These are phyloP conservation scores for Naganishia kalamii DNA, from an alignment of 768 basidiomycete species.

Conservation along the genomic window DNA sequence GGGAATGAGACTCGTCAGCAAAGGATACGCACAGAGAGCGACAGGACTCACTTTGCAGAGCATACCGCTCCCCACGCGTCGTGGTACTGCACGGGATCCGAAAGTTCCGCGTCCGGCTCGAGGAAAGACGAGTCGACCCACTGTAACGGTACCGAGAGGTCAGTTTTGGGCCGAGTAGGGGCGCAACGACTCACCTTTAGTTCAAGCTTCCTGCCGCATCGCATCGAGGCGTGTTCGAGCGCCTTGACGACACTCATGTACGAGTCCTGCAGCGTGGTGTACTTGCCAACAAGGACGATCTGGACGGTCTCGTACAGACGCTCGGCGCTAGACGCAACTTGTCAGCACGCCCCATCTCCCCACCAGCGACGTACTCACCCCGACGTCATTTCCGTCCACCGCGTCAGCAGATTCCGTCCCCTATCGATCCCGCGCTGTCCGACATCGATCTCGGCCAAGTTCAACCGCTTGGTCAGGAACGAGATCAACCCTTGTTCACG, in stretches of 20 bases:
- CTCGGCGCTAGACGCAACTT: slow-evolving; percentile 76
- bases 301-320: slow-evolving; percentile 80
- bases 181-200: slow-evolving; percentile 56
- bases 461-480: slow-evolving; percentile 75
- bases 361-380: too few relatives aligned
- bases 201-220: slow-evolving; percentile 73
- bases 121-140: slow-evolving; percentile 96
- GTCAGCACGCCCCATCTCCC: too few relatives aligned
- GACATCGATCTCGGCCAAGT: slow-evolving; percentile 57
- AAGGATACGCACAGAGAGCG: slow-evolving; percentile 19
- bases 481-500: slow-evolving; percentile 85
- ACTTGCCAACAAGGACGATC: slow-evolving; percentile 92
- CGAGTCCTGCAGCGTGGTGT: slow-evolving; percentile 91
- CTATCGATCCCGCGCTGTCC: slow-evolving; percentile 56
- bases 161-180: slow-evolving; percentile 12
- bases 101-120: slow-evolving; percentile 71
- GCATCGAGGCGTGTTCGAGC: slow-evolving; percentile 91
- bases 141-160: slow-evolving; percentile 48
- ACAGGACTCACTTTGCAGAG: slow-evolving; percentile 54
- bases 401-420: slow-evolving; percentile 61
- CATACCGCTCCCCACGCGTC: slow-evolving; percentile 92
- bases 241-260: slow-evolving; percentile 98
- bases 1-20: slow-evolving; percentile 47
- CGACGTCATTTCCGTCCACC: slow-evolving; percentile 78
- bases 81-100: slow-evolving; percentile 78